These are phyloP conservation scores for Thelonectria olida DNA, from an alignment of 2,329 filamentous ascomycete genomes.

Conservation along the genomic window DNA sequence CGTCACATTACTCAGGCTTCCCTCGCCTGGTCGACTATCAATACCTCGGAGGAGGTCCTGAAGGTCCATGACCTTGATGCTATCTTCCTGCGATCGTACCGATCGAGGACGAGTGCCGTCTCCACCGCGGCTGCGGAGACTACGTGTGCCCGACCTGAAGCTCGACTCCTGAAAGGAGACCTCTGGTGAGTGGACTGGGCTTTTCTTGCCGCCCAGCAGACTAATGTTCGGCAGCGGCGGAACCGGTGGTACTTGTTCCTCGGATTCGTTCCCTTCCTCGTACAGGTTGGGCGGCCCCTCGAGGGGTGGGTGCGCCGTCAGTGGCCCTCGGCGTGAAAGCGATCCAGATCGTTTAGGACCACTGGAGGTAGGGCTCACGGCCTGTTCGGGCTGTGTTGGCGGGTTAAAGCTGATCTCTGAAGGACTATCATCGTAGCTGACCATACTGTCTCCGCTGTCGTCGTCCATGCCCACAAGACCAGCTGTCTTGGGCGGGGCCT, in stretches of 20 bases:
- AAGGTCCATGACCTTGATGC: slow-evolving; percentile 53
- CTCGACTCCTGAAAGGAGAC: slow-evolving; percentile 49
- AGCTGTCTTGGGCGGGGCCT: slow-evolving; percentile 51
- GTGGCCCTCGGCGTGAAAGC: slow-evolving; percentile 50
- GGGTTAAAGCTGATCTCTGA: slow-evolving; percentile 72
- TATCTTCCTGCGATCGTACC: slow-evolving; percentile 45
- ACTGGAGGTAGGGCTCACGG: slow-evolving; percentile 43
- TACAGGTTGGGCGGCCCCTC: slow-evolving; percentile 41
- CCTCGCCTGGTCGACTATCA: slow-evolving; percentile 58
- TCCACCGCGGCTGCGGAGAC: slow-evolving; percentile 53
- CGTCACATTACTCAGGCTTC: slow-evolving; percentile 55
- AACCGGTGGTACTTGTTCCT: slow-evolving; percentile 61
- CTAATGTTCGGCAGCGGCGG: slow-evolving; percentile 60
- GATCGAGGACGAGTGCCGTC: slow-evolving; percentile 50
- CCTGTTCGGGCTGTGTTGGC: slow-evolving; percentile 42
- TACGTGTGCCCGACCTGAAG: slow-evolving; percentile 46
- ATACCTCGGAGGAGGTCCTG: slow-evolving; percentile 61
- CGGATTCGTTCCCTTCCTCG: slow-evolving; percentile 43
- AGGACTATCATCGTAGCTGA: slow-evolving; percentile 74
- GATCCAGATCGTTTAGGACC: slow-evolving; percentile 45
- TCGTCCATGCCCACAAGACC: slow-evolving; percentile 52
- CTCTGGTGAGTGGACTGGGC: slow-evolving; percentile 37
- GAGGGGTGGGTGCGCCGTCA: slow-evolving; percentile 54
- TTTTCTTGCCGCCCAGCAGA: slow-evolving; percentile 42
- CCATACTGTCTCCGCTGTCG: slow-evolving; percentile 73